Conservation (phyloP, 1,284 basidiomycete species). For the Peniophora sp. region DNA sequence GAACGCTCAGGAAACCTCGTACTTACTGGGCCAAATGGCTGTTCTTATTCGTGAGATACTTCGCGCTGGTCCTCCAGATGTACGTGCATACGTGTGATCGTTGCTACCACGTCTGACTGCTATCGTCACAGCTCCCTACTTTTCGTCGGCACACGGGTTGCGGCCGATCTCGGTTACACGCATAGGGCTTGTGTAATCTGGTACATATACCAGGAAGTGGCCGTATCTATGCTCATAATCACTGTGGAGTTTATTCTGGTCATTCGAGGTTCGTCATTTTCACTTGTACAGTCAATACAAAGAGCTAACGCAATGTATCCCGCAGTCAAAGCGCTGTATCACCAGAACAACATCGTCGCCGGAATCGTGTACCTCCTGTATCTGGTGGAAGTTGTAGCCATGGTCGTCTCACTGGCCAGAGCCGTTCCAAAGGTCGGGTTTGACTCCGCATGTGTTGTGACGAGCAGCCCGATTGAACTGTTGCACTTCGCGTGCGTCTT, state of each 20-base stretch:
- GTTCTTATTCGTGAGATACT: slow-evolving; percentile 13
- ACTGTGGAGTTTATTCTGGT: slow-evolving; percentile 23
- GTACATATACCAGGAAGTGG: slow-evolving; percentile 24
- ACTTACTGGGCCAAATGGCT: slow-evolving; percentile 11
- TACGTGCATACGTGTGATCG: neutral
- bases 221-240: slow-evolving; percentile 20
- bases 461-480: slow-evolving; percentile 17
- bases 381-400: slow-evolving; percentile 16
- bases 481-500: slow-evolving; percentile 21
- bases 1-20: slow-evolving; percentile 7
- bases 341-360: slow-evolving; percentile 12
- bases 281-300: neutral
- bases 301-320: no score
- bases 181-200: slow-evolving; percentile 16
- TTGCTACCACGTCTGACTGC: no score
- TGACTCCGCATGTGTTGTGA: slow-evolving; percentile 16
- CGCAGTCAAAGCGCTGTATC: slow-evolving; percentile 24
- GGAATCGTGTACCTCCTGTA: slow-evolving; percentile 16
- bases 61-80: slow-evolving; percentile 11
- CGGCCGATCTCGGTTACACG: slow-evolving; percentile 7
- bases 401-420: slow-evolving; percentile 17
- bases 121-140: neutral
- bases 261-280: slow-evolving; percentile 18
- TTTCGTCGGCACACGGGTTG: slow-evolving; percentile 7
- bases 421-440: slow-evolving; percentile 20